Percentiles rank a stretch among this genome's conserved stretches.
These are phyloP conservation scores for Daldinia eschscholtzii DNA, from an alignment of 2,329 filamentous ascomycete species.

Conservation along the genomic window DNA sequence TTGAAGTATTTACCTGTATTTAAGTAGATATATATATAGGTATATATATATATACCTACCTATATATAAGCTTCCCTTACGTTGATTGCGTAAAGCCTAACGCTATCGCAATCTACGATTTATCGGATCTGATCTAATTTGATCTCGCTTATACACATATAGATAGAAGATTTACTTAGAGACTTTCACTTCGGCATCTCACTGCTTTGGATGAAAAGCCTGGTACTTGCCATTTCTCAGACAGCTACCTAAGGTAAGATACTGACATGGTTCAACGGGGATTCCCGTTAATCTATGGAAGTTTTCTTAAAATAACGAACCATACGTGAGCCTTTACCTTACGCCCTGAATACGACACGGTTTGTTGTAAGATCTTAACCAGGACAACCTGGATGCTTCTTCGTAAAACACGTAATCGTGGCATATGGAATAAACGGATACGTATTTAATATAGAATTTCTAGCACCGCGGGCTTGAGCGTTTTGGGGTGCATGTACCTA, in stretches of 20 bases:
- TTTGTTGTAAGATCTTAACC: not conserved
- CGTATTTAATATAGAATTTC: not conserved
- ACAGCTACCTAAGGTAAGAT: too few species aligned
- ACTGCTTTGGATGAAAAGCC: not conserved
- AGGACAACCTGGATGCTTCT: not conserved
- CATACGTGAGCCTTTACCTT: too few species aligned
- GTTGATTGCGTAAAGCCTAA: not conserved
- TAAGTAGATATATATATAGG: not conserved
- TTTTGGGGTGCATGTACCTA: not conserved
- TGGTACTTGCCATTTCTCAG: too few species aligned
- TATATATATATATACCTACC: too few species aligned
- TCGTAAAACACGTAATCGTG: not conserved
- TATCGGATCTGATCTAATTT: slow-evolving; percentile 30
- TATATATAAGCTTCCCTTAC: not conserved
- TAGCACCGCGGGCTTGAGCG: not conserved
- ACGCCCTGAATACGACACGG: not conserved
- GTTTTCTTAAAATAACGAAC: too few species aligned
- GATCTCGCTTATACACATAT: not conserved
- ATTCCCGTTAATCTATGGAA: too few species aligned
- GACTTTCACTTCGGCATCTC: not conserved
- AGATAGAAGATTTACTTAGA: not conserved
- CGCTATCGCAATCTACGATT: slow-evolving; percentile 26
- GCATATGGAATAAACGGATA: not conserved
- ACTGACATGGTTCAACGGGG: too few species aligned
- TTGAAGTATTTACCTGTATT: not conserved